Conservation (phyloP, 495 filamentous ascomycete genomes). For the Annulohypoxylon maeteangense region DNA sequence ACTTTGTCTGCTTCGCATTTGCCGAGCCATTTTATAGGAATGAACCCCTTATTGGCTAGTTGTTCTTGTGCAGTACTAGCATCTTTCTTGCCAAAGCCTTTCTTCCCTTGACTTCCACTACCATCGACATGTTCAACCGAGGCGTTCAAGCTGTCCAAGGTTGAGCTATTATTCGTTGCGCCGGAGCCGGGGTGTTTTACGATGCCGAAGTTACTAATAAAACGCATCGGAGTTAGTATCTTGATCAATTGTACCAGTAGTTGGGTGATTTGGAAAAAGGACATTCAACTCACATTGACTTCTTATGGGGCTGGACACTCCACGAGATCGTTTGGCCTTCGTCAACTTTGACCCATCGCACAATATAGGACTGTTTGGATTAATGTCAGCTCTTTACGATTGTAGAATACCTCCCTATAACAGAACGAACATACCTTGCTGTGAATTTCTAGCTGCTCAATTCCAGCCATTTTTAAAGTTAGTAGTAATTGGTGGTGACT, state of each 20-base stretch:
- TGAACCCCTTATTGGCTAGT: conserved; percentile 84
- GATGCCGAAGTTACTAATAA: conserved; percentile 84
- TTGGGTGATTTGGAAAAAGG: not conserved
- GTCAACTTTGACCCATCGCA: conserved; percentile 94
- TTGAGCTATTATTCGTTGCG: conserved; percentile 57
- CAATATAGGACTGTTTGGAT: conserved; percentile 83
- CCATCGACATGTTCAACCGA: conserved; percentile 58
- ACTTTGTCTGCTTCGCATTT: conserved; percentile 97
- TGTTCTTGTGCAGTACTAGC: conserved; percentile 78
- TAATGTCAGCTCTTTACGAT: conserved; percentile 19
- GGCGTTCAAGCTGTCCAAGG: conserved; percentile 45
- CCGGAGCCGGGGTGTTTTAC: conserved; percentile 92
- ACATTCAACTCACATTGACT: conserved; percentile 73
- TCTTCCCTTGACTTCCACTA: conserved; percentile 42
- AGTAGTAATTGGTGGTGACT: conserved; percentile 6
- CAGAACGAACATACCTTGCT: conserved; percentile 78
- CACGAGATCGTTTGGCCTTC: conserved; percentile 93
- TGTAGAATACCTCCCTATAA: not conserved
- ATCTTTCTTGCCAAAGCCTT: conserved; percentile 59
- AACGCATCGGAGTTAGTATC: conserved; percentile 12
- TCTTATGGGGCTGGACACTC: conserved; percentile 97
- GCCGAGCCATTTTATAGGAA: conserved; percentile 86
- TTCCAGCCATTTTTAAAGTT: conserved; percentile 75
- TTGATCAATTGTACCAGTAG: conserved; percentile 7
- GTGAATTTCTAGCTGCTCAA: conserved; percentile 97